Conservation (phyloP, 169 alveolate species). For the Plasmodium berghei region DNA sequence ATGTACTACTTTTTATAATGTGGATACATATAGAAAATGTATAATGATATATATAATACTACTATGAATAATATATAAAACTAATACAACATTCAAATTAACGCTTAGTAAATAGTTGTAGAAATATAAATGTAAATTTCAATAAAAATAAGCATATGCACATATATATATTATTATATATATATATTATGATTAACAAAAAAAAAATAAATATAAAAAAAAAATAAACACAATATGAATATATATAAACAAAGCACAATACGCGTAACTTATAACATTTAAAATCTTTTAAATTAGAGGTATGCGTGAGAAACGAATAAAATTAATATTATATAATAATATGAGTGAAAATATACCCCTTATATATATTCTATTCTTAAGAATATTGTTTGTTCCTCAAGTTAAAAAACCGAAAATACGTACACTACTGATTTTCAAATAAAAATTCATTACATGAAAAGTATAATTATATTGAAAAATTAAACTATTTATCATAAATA, state of each 20-base stretch:
- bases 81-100: conserved; percentile 12
- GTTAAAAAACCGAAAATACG: neutral
- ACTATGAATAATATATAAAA: neutral
- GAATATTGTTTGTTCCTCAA: neutral
- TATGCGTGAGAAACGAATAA: neutral
- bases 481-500: neutral
- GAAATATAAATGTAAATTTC: conserved; percentile 8
- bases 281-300: neutral
- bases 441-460: neutral
- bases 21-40: conserved; percentile 4
- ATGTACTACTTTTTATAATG: conserved; percentile 13
- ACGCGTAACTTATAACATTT: conserved; percentile 1
- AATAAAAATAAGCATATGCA: neutral
- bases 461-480: neutral
- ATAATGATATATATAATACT: neutral
- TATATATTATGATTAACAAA: conserved; percentile 2
- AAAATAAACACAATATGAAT: conserved; percentile 4
- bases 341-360: too few relatives aligned
- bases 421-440: neutral
- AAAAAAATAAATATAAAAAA: neutral
- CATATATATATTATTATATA: neutral
- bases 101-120: conserved; percentile 4
- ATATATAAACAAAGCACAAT: conserved; percentile 1
- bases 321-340: neutral
- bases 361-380: too few relatives aligned